These are phyloP conservation scores for Talaromyces rugulosus DNA, from an alignment of 2,329 filamentous ascomycete genomes.

Conservation along the genomic window DNA sequence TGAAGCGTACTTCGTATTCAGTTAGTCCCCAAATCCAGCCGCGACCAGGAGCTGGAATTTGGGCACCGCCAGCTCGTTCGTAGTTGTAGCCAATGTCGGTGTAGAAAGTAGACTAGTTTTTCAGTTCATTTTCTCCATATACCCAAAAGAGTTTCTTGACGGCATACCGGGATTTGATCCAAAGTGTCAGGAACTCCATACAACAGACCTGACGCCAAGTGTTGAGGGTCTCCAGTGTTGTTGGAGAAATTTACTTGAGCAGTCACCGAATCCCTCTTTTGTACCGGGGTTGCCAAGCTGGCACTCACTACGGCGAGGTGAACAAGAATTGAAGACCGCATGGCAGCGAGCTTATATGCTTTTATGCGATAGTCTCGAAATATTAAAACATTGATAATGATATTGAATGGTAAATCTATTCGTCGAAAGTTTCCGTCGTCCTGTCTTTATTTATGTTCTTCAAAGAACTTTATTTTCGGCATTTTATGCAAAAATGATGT, in stretches of 20 bases:
- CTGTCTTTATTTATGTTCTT: neutral
- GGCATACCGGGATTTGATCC: conserved; percentile 2
- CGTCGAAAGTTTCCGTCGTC: neutral
- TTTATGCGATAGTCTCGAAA: neutral
- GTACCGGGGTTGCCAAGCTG: neutral
- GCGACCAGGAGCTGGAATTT: conserved; percentile 27
- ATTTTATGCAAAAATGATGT: neutral
- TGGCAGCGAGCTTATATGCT: neutral
- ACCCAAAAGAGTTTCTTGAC: neutral
- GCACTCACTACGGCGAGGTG: neutral
- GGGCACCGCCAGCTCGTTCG: conserved; percentile 39
- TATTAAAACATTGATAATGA: neutral
- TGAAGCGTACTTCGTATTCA: conserved; percentile 36
- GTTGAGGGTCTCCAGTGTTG: conserved; percentile 1
- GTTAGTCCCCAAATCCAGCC: conserved; percentile 39
- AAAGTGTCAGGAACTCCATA: conserved; percentile 10
- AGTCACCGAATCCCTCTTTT: conserved; percentile 7
- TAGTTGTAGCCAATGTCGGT: conserved; percentile 40
- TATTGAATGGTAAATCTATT: too few species aligned
- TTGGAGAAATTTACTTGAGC: conserved; percentile 6
- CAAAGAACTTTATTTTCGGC: neutral
- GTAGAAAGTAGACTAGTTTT: conserved; percentile 18
- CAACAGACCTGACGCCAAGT: conserved; percentile 5
- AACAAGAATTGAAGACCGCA: neutral
- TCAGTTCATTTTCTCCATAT: neutral